A percentile compares a stretch with the other conserved stretches of the same genome.
phyloP scores from a whole-genome alignment of 306 rosid genomes.

The Purshia tridentata region DNA sequence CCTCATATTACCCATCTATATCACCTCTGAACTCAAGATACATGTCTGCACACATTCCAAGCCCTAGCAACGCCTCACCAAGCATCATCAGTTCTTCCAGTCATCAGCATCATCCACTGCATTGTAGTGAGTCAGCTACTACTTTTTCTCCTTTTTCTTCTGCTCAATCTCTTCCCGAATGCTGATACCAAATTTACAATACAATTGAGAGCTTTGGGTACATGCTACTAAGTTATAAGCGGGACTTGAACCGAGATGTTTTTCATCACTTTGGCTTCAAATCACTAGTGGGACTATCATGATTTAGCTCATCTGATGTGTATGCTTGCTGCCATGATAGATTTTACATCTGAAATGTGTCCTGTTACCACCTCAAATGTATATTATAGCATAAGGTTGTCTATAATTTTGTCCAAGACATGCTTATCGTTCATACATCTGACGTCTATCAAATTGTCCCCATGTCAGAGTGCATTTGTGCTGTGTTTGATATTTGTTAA shows the following conservation, averaged over 20 bases:
- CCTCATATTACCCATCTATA: slow-evolving; percentile 73
- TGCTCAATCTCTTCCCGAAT: slow-evolving; percentile 80
- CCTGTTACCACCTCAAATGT: slow-evolving; percentile 38
- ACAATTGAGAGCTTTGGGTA: slow-evolving; percentile 17
- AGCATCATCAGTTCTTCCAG: slow-evolving; percentile 72
- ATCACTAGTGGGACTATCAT: slow-evolving; percentile 12
- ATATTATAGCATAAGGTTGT: slow-evolving; percentile 34
- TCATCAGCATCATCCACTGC: slow-evolving; percentile 73
- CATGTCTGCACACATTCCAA: slow-evolving; percentile 62
- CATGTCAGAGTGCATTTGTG: slow-evolving; percentile 31
- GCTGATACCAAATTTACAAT: slow-evolving; percentile 38
- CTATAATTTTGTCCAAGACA: slow-evolving; percentile 29
- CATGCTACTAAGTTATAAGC: slow-evolving; percentile 3
- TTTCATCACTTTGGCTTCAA: slow-evolving; percentile 14
- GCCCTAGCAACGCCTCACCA: slow-evolving; percentile 73
- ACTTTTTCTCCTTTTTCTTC: slow-evolving; percentile 91
- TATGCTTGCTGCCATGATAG: slow-evolving; percentile 2
- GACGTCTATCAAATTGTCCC: slow-evolving; percentile 27
- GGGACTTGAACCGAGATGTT: slow-evolving; percentile 20
- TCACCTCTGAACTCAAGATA: slow-evolving; percentile 78
- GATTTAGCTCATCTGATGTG: slow-evolving; percentile 10
- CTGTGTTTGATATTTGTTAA: slow-evolving; percentile 22
- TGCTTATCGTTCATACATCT: slow-evolving; percentile 33
- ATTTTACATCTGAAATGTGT: slow-evolving; percentile 22
- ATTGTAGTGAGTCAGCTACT: slow-evolving; percentile 75